phyloP scores from a whole-genome alignment of 202 grass and related monocot species.

The Setaria italica region DNA sequence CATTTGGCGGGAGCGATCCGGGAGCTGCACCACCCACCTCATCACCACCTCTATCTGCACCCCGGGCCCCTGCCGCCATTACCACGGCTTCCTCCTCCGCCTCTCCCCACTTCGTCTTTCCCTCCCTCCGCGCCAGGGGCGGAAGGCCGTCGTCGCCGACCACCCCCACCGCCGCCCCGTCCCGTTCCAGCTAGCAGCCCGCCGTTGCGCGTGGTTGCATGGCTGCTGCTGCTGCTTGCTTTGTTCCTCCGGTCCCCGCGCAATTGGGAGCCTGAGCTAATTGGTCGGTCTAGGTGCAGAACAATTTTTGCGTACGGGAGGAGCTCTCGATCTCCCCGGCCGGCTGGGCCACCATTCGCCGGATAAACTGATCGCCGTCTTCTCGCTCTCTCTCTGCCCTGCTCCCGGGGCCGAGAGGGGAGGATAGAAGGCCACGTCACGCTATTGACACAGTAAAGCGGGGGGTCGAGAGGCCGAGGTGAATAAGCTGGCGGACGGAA shows the following conservation, averaged over 20 bases:
- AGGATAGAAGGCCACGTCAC: conserved; percentile 25
- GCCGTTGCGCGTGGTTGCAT: conserved; percentile 5
- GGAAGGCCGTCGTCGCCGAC: conserved; percentile 36
- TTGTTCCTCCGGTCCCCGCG: neutral
- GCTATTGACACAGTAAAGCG: neutral
- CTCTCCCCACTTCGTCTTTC: conserved; percentile 4
- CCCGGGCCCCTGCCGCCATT: conserved; percentile 35
- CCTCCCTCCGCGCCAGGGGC: conserved; percentile 30
- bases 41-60: neutral
- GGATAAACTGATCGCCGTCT: neutral
- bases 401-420: conserved; percentile 42
- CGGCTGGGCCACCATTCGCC: neutral
- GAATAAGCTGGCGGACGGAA: conserved; percentile 26
- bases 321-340: neutral
- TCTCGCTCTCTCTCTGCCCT: conserved; percentile 45
- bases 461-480: neutral
- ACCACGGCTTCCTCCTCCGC: conserved; percentile 16
- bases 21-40: conserved; percentile 54
- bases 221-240: neutral
- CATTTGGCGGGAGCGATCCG: conserved; percentile 52
- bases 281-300: neutral
- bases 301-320: neutral
- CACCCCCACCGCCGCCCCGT: neutral
- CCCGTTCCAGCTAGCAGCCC: neutral
- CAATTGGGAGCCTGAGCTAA: neutral